Conservation (phyloP, 2,329 filamentous ascomycete species). For the Teratosphaeriaceae sp. region DNA sequence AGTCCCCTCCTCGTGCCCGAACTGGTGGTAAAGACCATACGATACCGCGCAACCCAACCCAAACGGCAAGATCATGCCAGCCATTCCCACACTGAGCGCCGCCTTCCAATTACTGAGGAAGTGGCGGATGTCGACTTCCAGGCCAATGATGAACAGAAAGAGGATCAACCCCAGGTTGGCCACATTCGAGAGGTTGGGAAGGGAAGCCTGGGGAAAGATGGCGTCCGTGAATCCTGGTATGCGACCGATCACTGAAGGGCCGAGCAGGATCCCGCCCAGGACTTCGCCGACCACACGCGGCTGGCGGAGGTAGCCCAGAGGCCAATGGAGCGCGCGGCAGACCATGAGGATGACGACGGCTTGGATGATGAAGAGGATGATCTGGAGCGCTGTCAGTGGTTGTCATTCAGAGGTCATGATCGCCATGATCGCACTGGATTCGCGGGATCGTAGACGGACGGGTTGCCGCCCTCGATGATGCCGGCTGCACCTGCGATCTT, state of each 20-base stretch:
- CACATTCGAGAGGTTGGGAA: slow-evolving; percentile 67
- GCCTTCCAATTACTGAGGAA: slow-evolving; percentile 74
- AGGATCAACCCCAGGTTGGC: slow-evolving; percentile 79
- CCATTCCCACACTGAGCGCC: slow-evolving; percentile 68
- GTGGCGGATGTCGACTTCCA: slow-evolving; percentile 78
- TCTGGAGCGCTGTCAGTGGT: no score
- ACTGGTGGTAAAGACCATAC: slow-evolving; percentile 72
- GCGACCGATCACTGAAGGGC: slow-evolving; percentile 80
- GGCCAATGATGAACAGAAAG: slow-evolving; percentile 79
- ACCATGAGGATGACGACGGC: slow-evolving; percentile 68
- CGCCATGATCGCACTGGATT: no score
- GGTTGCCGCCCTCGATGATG: slow-evolving; percentile 64
- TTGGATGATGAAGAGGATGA: no score
- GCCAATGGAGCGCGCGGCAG: slow-evolving; percentile 68
- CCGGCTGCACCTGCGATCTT: slow-evolving; percentile 43
- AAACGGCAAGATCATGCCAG: slow-evolving; percentile 78
- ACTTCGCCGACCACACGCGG: slow-evolving; percentile 81
- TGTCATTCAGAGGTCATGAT: no score
- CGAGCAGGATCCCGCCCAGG: slow-evolving; percentile 75
- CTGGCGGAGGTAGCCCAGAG: slow-evolving; percentile 68
- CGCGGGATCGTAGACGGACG: slow-evolving; percentile 59
- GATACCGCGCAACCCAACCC: slow-evolving; percentile 74
- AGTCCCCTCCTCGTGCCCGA: slow-evolving; percentile 50
- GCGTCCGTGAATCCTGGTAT: slow-evolving; percentile 69
- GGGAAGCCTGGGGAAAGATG: slow-evolving; percentile 71